Evolutionary conservation across 768 basidiomycete genomes (phyloP).

Genomic region (Podaxis sp.): DNA sequence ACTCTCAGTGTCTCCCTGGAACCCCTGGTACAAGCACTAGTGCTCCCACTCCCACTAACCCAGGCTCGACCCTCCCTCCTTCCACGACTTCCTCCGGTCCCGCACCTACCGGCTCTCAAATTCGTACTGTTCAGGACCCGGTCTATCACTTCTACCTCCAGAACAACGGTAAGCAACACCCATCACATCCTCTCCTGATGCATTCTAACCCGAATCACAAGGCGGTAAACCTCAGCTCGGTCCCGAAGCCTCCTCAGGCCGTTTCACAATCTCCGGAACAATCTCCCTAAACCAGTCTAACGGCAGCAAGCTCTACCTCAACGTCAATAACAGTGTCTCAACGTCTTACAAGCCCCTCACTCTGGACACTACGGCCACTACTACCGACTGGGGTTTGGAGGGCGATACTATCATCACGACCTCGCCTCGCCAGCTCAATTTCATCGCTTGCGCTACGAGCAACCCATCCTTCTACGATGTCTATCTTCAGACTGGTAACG

Average conservation of each 20-base stretch:
- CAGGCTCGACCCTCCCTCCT: slow-evolving; percentile 23
- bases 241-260: slow-evolving; percentile 47
- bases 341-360: slow-evolving; percentile 49
- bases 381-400: slow-evolving; percentile 55
- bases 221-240: slow-evolving; percentile 50
- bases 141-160: slow-evolving; percentile 60
- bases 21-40: slow-evolving; percentile 20
- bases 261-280: slow-evolving; percentile 47
- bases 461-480: slow-evolving; percentile 40
- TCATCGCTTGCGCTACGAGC: slow-evolving; percentile 48
- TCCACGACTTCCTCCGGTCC: slow-evolving; percentile 33
- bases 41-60: slow-evolving; percentile 24
- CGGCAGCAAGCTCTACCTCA: slow-evolving; percentile 46
- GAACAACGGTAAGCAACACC: slow-evolving; percentile 33
- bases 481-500: slow-evolving; percentile 51
- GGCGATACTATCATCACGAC: slow-evolving; percentile 61
- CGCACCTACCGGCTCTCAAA: slow-evolving; percentile 43
- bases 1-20: slow-evolving; percentile 53
- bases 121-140: slow-evolving; percentile 49
- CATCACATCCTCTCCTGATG: background rate
- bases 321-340: slow-evolving; percentile 39
- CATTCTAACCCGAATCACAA: slow-evolving; percentile 17
- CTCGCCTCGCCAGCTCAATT: slow-evolving; percentile 50
- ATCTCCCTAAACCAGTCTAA: slow-evolving; percentile 42
- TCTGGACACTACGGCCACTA: slow-evolving; percentile 43